Conservation (phyloP, 2,329 filamentous ascomycete genomes). For the Cladophialophora carrionii region DNA sequence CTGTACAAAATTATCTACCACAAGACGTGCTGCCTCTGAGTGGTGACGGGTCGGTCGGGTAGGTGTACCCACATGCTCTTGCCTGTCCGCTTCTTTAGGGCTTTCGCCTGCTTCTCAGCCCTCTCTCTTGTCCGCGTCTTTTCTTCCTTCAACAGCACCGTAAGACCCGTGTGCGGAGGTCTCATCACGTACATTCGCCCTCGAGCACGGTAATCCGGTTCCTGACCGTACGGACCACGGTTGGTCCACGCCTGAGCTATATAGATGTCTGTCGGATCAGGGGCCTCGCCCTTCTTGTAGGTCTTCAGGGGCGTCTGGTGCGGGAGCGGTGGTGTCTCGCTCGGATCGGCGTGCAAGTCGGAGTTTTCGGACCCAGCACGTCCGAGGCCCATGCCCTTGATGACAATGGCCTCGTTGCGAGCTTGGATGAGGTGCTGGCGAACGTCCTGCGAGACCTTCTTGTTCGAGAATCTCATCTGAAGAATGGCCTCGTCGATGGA, state of each 20-base stretch:
- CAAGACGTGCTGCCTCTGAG: constrained; percentile 85
- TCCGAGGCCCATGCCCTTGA: constrained; percentile 78
- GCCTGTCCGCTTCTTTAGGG: constrained; percentile 71
- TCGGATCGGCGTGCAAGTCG: constrained; percentile 26
- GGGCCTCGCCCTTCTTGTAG: constrained; percentile 70
- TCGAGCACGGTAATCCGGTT: constrained; percentile 73
- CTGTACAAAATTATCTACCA: constrained; percentile 65
- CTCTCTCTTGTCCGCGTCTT: constrained; percentile 81
- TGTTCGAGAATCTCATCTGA: constrained; percentile 95
- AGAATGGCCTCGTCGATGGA: constrained; percentile 88
- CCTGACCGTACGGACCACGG: constrained; percentile 65
- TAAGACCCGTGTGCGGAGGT: constrained; percentile 74
- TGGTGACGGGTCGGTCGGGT: constrained; percentile 80
- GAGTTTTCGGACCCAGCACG: neutral
- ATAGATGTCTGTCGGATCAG: constrained; percentile 81
- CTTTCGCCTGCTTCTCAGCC: constrained; percentile 75
- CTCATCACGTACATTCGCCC: constrained; percentile 70
- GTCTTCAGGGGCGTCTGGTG: constrained; percentile 58
- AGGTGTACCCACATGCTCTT: constrained; percentile 80
- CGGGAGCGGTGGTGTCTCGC: constrained; percentile 33
- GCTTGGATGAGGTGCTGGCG: constrained; percentile 78
- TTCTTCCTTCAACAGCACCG: constrained; percentile 88
- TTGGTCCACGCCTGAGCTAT: constrained; percentile 93
- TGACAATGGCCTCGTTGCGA: constrained; percentile 76
- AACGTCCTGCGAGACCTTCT: constrained; percentile 84